Conservation (phyloP, 176 grass and related monocot species). For the Carex littledalei region DNA sequence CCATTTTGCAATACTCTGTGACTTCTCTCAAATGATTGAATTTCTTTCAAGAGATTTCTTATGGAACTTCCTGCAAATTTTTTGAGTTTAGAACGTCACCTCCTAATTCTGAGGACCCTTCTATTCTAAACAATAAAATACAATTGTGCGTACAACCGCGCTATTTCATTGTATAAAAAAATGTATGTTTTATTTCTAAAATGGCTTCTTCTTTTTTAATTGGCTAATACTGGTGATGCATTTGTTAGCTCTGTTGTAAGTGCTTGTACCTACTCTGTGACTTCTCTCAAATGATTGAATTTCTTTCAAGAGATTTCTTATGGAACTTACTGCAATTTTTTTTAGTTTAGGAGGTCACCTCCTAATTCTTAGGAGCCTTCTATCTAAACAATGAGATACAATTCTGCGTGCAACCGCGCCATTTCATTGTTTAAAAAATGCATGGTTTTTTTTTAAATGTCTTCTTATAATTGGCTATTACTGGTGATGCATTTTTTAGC, state of each 20-base stretch:
- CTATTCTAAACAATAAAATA: neutral
- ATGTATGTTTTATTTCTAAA: neutral
- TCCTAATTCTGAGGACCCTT: neutral
- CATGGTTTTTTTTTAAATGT: neutral
- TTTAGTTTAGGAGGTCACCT: neutral
- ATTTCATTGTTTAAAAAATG: neutral
- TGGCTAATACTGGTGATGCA: neutral
- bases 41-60: neutral
- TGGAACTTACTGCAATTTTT: neutral
- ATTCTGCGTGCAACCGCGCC: neutral
- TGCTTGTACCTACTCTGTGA: neutral
- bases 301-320: neutral
- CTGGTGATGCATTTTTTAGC: conserved; percentile 33
- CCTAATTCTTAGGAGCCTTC: neutral
- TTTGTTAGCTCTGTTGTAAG: too few species aligned
- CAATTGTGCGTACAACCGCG: neutral
- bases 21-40: neutral
- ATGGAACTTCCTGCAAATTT: neutral
- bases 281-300: neutral
- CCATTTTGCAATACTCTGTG: neutral
- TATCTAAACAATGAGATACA: neutral
- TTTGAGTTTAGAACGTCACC: neutral
- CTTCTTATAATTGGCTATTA: conserved; percentile 23
- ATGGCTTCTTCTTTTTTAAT: neutral
- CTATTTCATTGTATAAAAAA: neutral